A percentile compares a stretch with the other conserved stretches of the same genome.
Evolutionary conservation across 2,329 filamentous ascomycete genomes (phyloP).

Genomic region (Sclerotinia nivalis): DNA sequence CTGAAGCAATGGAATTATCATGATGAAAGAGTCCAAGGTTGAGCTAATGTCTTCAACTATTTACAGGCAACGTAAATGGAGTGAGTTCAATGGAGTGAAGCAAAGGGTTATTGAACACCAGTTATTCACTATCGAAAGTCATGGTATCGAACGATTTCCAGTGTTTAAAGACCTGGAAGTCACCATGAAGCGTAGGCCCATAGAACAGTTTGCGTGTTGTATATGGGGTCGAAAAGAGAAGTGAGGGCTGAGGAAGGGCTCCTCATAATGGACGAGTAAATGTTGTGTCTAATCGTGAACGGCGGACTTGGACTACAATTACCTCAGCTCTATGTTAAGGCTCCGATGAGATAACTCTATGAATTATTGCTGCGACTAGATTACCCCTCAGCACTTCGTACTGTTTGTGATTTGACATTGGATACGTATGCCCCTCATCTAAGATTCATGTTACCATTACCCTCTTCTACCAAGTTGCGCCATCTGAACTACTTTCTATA

Average conservation of each 20-base stretch:
- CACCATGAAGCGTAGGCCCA: fast-evolving
- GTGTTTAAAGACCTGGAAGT: not conserved
- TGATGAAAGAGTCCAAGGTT: too few species aligned
- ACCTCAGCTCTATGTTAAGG: not conserved
- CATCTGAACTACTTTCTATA: too few species aligned
- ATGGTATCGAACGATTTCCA: not conserved
- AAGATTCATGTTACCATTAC: not conserved
- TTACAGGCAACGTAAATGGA: not conserved
- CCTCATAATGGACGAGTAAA: too few species aligned
- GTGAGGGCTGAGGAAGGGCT: too few species aligned
- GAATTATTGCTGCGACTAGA: not conserved
- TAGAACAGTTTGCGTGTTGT: not conserved
- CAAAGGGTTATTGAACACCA: not conserved
- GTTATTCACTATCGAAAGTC: not conserved
- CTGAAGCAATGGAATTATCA: too few species aligned
- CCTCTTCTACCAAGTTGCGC: not conserved
- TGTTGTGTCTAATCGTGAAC: not conserved
- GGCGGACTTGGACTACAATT: not conserved
- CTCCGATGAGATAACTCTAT: not conserved
- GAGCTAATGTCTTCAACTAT: too few species aligned
- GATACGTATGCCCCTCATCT: not conserved
- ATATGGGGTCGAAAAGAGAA: not conserved
- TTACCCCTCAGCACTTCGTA: not conserved
- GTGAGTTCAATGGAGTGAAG: not conserved
- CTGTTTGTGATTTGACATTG: not conserved